phyloP scores from a whole-genome alignment of 345 rosid species.

The Arabidopsis thaliana region TAIR10.1 NC_003071.7:9282501-9283000 shows the following conservation, averaged over 20 bases:
- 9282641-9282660: neutral
- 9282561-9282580: slow-evolving; percentile 13
- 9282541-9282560: slow-evolving; percentile 3
- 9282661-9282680: neutral
- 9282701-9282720: too few species aligned
- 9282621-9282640: slow-evolving; percentile 4
- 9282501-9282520: slow-evolving; percentile 34
- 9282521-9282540: neutral
- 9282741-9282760: too few species aligned
- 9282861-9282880: too few species aligned
- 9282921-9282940: neutral
- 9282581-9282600: neutral
- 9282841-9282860: too few species aligned
- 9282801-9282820: too few species aligned
- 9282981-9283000: neutral
- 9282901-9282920: neutral
- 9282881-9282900: too few species aligned
- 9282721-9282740: too few species aligned
- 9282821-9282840: too few species aligned
- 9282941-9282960: neutral
- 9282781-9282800: too few species aligned
- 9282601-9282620: slow-evolving; percentile 8
- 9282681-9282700: neutral
- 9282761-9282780: too few species aligned
- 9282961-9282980: neutral